Evolutionary conservation across 129 eudicot genomes (phyloP), one percentile per base, ranked within the genome.

Genomic region (Mikania micrantha): DNA sequence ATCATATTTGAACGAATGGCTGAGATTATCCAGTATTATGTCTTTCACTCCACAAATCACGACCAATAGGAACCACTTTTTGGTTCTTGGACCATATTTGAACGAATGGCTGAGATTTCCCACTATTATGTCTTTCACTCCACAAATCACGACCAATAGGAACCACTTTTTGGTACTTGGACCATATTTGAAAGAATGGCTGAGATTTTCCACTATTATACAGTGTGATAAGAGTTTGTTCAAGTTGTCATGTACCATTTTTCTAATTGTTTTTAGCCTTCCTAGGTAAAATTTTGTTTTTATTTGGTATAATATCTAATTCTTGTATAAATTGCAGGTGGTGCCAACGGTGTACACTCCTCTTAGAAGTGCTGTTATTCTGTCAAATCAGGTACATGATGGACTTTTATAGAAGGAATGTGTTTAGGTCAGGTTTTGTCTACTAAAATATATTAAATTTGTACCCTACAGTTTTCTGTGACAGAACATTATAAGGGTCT

Each of bases 341-440:
- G 98, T 92, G 20, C 95, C 98, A 69, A 88, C 98, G 28, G 66
- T 85, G 32, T 92, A 88, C 82, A 92, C 88, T 42, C 79, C 87
- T 60, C 71, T 82, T 60, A 82, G 84, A 64, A 91, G 98, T 15
- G 80, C 73, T 28, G 84, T 82, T 39, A 92, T 88, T 53, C 69
- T 64, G 27, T 92, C 98, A 73, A 88, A 92, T 86, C 98, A 92
- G 96, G 98, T 85, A 81, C 15, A 17, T 49, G 5, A 32, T 39
- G 50, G 49, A 61, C 10, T 27, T 53, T 62, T 39, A 29, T 9
- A 54, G 57, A 16, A 40, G 49, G 44, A 45, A 49, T 73, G 7
- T 48, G 19, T 40, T 52, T 32, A 25, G 56, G 39, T 72, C 9
- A n/a, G 8, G 53, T 57, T 28, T 8, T 28, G 13, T 20, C 24